A percentile compares a stretch with the other conserved stretches of the same genome.
Conservation (phyloP, 1,284 basidiomycete species). For the Calocybe gambosa region DNA sequence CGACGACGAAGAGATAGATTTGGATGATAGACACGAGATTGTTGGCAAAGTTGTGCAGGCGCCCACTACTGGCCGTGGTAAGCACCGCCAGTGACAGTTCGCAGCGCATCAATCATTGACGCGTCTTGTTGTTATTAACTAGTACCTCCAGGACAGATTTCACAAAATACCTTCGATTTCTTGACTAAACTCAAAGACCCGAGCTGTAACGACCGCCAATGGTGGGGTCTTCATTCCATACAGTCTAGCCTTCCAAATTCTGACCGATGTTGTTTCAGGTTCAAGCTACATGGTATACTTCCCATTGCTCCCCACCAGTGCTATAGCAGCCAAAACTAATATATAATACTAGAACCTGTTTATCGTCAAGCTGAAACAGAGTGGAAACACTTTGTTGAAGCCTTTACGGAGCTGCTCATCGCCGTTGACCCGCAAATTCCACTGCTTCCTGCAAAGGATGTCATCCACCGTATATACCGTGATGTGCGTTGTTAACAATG, state of each 20-base stretch:
- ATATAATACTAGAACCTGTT: slow-evolving; percentile 56
- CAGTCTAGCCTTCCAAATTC: background rate
- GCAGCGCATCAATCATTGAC: background rate
- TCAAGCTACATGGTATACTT: slow-evolving; percentile 62
- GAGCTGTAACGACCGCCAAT: slow-evolving; percentile 80
- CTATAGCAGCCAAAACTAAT: background rate
- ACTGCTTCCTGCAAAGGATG: slow-evolving; percentile 78
- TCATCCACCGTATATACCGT: slow-evolving; percentile 80
- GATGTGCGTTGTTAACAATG: slow-evolving; percentile 46
- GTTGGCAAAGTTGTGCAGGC: slow-evolving; percentile 68
- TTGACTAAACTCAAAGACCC: slow-evolving; percentile 66
- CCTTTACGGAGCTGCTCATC: slow-evolving; percentile 58
- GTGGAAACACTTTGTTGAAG: slow-evolving; percentile 79
- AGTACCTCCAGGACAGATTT: slow-evolving; percentile 85
- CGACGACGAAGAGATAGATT: slow-evolving; percentile 30
- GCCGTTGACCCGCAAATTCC: slow-evolving; percentile 80
- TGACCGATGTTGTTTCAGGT: slow-evolving; percentile 38
- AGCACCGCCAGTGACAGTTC: slow-evolving; percentile 11
- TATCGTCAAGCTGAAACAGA: slow-evolving; percentile 81
- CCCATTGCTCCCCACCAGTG: background rate
- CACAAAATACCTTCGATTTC: slow-evolving; percentile 79
- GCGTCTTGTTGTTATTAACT: background rate
- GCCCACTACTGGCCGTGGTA: slow-evolving; percentile 76
- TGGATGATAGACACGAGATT: slow-evolving; percentile 64
- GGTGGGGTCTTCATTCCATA: slow-evolving; percentile 42